Percentiles rank a stretch among this genome's conserved stretches.
These are phyloP conservation scores for Ophiocordyceps camponoti-floridani DNA, from an alignment of 2,329 filamentous ascomycete genomes.

Conservation along the genomic window DNA sequence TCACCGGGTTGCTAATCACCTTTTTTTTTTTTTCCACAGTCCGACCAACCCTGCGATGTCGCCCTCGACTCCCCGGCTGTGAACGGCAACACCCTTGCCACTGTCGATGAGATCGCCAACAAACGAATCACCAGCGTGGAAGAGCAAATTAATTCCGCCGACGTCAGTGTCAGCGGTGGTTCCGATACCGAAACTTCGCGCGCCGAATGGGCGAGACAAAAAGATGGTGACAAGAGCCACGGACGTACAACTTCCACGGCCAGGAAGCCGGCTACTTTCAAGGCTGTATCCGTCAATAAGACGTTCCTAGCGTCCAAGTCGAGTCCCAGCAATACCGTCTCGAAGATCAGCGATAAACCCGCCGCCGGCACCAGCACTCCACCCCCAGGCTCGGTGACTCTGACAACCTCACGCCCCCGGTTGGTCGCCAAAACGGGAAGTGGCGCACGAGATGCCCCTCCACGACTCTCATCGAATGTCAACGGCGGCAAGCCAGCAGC, in stretches of 20 bases:
- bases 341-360: constrained; percentile 34
- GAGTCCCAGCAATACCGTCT: constrained; percentile 20
- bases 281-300: constrained; percentile 71
- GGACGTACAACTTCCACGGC: constrained; percentile 37
- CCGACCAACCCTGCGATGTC: constrained; percentile 28
- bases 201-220: constrained; percentile 32
- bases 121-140: constrained; percentile 41
- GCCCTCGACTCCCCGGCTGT: constrained; percentile 22
- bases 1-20: neutral
- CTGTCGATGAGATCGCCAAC: constrained; percentile 33
- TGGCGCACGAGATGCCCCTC: constrained; percentile 33
- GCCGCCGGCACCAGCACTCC: constrained; percentile 26
- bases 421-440: constrained; percentile 59
- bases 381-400: constrained; percentile 24
- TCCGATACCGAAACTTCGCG: constrained; percentile 62
- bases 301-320: constrained; percentile 64
- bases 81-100: constrained; percentile 25
- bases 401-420: constrained; percentile 44
- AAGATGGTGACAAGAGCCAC: constrained; percentile 41
- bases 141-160: constrained; percentile 40
- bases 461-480: constrained; percentile 21
- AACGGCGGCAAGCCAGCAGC: constrained; percentile 41
- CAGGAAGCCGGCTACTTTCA: constrained; percentile 66
- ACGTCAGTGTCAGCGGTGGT: constrained; percentile 53
- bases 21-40: constrained; percentile 3